phyloP scores from a whole-genome alignment of 169 alveolate species.

The Eimeria sp. region DNA sequence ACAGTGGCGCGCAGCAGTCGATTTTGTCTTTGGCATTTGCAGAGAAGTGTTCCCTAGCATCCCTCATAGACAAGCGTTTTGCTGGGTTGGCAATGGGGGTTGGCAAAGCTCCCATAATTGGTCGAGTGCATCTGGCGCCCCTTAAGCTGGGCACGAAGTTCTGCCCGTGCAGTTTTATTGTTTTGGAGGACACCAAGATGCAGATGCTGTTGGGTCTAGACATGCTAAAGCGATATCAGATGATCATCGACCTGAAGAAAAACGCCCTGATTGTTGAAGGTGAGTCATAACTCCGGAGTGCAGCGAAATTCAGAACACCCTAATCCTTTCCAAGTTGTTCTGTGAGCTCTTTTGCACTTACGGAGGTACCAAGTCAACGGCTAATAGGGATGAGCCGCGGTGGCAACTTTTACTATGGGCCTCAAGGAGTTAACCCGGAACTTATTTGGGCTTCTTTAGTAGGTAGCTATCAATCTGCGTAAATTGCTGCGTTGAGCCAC shows the following conservation, averaged over 20 bases:
- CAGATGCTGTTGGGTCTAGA: slow-evolving; percentile 98
- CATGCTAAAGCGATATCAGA: slow-evolving; percentile 94
- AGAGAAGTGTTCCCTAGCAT: slow-evolving; percentile 93
- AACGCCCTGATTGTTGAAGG: slow-evolving; percentile 93
- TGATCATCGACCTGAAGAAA: slow-evolving; percentile 95
- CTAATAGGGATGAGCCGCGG: neutral
- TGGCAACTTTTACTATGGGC: neutral
- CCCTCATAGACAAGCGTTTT: slow-evolving; percentile 95
- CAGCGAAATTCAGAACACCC: neutral
- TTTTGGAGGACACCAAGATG: slow-evolving; percentile 92
- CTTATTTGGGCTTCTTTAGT: neutral
- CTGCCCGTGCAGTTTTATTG: slow-evolving; percentile 95
- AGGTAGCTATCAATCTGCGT: neutral
- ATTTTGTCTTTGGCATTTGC: slow-evolving; percentile 96
- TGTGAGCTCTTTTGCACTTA: neutral
- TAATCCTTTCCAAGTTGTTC: neutral
- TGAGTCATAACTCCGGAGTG: slow-evolving; percentile 70
- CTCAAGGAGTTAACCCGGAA: neutral
- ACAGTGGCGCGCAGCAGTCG: slow-evolving; percentile 98
- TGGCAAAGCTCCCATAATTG: slow-evolving; percentile 96
- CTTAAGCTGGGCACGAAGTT: slow-evolving; percentile 94
- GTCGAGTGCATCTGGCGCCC: slow-evolving; percentile 97
- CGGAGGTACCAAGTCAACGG: neutral
- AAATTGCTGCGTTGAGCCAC: neutral
- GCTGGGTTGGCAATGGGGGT: slow-evolving; percentile 98